Conservation (phyloP, 192 early-diverging fungal species). For the Backusella australiensis region DNA sequence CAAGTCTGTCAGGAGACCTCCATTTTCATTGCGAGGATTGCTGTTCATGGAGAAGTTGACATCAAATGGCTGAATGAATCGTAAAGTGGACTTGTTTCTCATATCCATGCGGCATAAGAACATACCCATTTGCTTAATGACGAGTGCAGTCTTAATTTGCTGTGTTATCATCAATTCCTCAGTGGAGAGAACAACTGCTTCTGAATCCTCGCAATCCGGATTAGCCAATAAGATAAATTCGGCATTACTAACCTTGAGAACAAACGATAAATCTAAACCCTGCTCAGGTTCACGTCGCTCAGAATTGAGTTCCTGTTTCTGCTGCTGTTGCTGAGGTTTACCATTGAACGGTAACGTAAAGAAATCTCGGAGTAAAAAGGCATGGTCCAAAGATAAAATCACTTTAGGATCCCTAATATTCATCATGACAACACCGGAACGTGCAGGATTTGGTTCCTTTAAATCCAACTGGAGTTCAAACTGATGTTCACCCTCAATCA, state of each 20-base stretch:
- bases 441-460: constrained; percentile 38
- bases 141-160: constrained; percentile 72
- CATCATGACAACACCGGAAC: constrained; percentile 58
- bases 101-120: constrained; percentile 89
- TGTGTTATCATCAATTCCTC: constrained; percentile 79
- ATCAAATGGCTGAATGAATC: constrained; percentile 91
- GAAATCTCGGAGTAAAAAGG: constrained; percentile 76
- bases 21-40: neutral
- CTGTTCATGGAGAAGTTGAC: constrained; percentile 75
- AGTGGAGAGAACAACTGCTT: constrained; percentile 86
- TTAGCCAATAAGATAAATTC: constrained; percentile 87
- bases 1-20: constrained; percentile 12
- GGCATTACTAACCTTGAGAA: constrained; percentile 73
- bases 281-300: neutral
- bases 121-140: constrained; percentile 82
- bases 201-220: constrained; percentile 63
- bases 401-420: constrained; percentile 83
- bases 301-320: neutral
- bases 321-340: constrained; percentile 1
- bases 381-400: constrained; percentile 84
- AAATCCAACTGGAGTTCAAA: constrained; percentile 49
- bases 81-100: constrained; percentile 71
- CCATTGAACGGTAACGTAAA: constrained; percentile 62
- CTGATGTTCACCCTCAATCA: constrained; percentile 61
- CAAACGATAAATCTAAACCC: constrained; percentile 57